These are phyloP conservation scores for Gremmenia infestans DNA, from an alignment of 2,329 filamentous ascomycete genomes.

Conservation along the genomic window DNA sequence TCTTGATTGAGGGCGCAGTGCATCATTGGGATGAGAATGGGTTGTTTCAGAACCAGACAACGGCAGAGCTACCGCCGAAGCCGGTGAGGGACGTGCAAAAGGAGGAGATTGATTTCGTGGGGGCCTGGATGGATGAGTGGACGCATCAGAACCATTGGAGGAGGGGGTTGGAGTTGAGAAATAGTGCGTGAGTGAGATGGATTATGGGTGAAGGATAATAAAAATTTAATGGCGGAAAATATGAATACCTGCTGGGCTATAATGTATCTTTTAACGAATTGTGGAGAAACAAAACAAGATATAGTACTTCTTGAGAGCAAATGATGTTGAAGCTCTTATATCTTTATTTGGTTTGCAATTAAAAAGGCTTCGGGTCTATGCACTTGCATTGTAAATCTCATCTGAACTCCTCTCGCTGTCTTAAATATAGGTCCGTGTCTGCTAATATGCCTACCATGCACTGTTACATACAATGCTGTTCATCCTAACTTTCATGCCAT, in stretches of 20 bases:
- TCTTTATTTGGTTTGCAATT: not conserved
- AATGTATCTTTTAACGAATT: too few relatives aligned
- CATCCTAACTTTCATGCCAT: not conserved
- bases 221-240: too few relatives aligned
- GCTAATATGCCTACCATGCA: not conserved
- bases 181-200: too few relatives aligned
- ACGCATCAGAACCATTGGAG: not conserved
- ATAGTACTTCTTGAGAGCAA: too few relatives aligned
- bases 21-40: conserved; percentile 80
- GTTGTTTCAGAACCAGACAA: conserved; percentile 57
- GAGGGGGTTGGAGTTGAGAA: not conserved
- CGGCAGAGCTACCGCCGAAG: conserved; percentile 48
- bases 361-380: too few relatives aligned
- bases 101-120: conserved; percentile 56
- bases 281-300: too few relatives aligned
- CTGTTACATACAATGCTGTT: not conserved
- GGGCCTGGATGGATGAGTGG: conserved; percentile 64
- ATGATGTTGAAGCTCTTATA: too few relatives aligned
- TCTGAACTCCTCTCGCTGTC: not conserved
- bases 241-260: too few relatives aligned
- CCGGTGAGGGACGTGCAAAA: conserved; percentile 55
- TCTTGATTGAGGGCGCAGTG: conserved; percentile 68
- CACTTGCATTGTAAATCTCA: too few relatives aligned
- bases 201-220: too few relatives aligned
- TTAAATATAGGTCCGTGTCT: not conserved